A percentile compares a stretch with the other conserved stretches of the same genome.
Conservation (phyloP, 805 yeast genomes). For the Candida dendrica region DNA sequence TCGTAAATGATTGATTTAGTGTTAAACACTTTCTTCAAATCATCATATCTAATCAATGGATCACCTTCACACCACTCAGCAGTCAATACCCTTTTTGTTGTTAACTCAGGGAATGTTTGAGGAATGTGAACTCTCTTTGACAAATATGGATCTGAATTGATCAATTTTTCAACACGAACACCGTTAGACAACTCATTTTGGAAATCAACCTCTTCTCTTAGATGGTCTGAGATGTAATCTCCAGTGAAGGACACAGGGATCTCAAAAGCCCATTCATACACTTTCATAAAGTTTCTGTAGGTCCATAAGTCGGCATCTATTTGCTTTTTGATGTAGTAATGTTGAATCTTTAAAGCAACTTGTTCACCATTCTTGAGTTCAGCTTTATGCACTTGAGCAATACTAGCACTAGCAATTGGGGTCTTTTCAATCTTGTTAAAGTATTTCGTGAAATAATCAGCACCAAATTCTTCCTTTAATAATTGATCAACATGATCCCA, state of each 20-base stretch:
- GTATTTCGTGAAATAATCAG: conserved; percentile 27
- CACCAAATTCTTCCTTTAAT: conserved; percentile 35
- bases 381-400: conserved; percentile 65
- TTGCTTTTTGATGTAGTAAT: conserved; percentile 54
- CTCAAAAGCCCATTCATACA: conserved; percentile 53
- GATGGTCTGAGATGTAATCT: conserved; percentile 47
- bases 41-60: conserved; percentile 39
- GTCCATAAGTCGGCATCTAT: conserved; percentile 54
- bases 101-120: conserved; percentile 33
- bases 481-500: conserved; percentile 40
- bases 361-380: conserved; percentile 35
- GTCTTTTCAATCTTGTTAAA: conserved; percentile 41
- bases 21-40: conserved; percentile 32
- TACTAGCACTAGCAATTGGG: conserved; percentile 71
- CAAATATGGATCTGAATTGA: conserved; percentile 37
- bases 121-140: conserved; percentile 48
- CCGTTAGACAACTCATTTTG: conserved; percentile 49
- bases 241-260: conserved; percentile 55
- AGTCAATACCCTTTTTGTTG: conserved; percentile 46
- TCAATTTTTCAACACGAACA: conserved; percentile 26
- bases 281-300: conserved; percentile 41
- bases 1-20: conserved; percentile 35
- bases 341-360: conserved; percentile 66
- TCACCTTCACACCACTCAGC: conserved; percentile 78
- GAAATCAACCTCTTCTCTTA: conserved; percentile 59